These are phyloP conservation scores for Candida easanensis DNA, from an alignment of 805 yeast genomes.

Conservation along the genomic window DNA sequence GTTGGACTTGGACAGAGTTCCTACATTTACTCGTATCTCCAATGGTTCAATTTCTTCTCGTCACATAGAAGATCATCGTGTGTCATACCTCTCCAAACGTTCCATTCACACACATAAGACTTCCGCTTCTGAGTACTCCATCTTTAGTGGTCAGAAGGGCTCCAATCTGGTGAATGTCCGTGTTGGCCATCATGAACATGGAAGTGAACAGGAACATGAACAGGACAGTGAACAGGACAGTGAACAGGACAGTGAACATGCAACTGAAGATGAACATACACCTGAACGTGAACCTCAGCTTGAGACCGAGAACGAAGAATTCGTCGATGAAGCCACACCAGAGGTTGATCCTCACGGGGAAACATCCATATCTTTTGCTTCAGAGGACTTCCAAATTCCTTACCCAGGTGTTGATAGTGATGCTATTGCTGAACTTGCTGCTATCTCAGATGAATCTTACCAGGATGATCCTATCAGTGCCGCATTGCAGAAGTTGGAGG, in stretches of 20 bases:
- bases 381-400: conserved; percentile 27
- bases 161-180: conserved; percentile 17
- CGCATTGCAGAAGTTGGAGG: conserved; percentile 79
- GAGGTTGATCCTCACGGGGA: background rate
- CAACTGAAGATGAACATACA: too few relatives aligned
- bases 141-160: conserved; percentile 20
- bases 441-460: conserved; percentile 75
- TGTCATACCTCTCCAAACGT: conserved; percentile 25
- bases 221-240: too few relatives aligned
- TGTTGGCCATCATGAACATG: conserved; percentile 7
- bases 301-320: too few relatives aligned
- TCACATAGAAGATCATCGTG: conserved; percentile 9
- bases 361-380: conserved; percentile 5
- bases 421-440: conserved; percentile 73
- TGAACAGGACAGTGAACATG: too few relatives aligned
- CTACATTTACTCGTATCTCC: conserved; percentile 25
- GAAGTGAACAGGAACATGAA: background rate
- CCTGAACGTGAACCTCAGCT: too few relatives aligned
- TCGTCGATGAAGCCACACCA: background rate
- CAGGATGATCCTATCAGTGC: conserved; percentile 67
- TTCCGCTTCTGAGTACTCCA: conserved; percentile 19
- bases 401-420: conserved; percentile 50
- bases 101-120: conserved; percentile 18
- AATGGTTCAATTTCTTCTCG: conserved; percentile 14
- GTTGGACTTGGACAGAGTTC: conserved; percentile 20